Conservation (phyloP, 345 rosid species). For the Rhizophora mangle region DNA sequence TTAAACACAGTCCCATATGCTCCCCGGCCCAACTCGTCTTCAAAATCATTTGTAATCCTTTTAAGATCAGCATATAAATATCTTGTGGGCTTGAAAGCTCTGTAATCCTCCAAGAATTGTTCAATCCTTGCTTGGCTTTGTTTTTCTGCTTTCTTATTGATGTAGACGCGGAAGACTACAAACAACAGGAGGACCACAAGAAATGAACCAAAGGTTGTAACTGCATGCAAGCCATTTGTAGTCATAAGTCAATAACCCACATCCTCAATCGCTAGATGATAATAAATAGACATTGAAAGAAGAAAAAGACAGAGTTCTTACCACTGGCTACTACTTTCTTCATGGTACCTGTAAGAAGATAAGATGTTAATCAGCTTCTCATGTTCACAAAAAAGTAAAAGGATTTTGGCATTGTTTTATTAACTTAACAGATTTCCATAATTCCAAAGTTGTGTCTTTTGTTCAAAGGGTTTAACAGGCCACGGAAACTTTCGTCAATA, state of each 20-base stretch:
- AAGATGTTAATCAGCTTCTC: not conserved
- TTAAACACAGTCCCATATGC: slow-evolving; percentile 27
- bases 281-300: not conserved
- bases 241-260: not conserved
- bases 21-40: slow-evolving; percentile 21
- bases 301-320: not conserved
- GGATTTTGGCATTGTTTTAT: too few species aligned
- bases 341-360: not conserved
- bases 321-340: slow-evolving; percentile 9
- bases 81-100: slow-evolving; percentile 24
- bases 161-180: not conserved
- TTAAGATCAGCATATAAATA: slow-evolving; percentile 16
- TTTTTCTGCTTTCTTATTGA: slow-evolving; percentile 9
- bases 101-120: slow-evolving; percentile 26
- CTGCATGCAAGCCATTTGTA: slow-evolving; percentile 8
- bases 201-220: not conserved
- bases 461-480: too few species aligned
- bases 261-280: not conserved
- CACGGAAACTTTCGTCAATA: too few species aligned
- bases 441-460: too few species aligned
- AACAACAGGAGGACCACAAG: not conserved
- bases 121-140: slow-evolving; percentile 11
- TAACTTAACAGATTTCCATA: too few species aligned
- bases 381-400: not conserved
- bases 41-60: slow-evolving; percentile 23